phyloP scores from a whole-genome alignment of 2,329 filamentous ascomycete genomes.

The Plectosphaerella sp. region DNA sequence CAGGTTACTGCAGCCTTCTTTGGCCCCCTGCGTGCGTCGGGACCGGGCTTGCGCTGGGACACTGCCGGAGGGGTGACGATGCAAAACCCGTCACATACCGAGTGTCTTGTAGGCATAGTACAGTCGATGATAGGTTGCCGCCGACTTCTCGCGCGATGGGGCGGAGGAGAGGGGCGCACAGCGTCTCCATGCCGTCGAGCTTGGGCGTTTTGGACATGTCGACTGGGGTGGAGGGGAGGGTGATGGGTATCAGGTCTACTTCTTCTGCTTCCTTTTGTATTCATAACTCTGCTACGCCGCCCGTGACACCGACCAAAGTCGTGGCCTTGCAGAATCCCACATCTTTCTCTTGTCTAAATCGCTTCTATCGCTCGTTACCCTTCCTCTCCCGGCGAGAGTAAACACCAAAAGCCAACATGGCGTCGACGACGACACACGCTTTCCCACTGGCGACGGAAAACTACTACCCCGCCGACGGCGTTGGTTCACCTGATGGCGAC shows the following conservation, averaged over 20 bases:
- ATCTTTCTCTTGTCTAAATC: neutral
- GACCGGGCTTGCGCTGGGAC: neutral
- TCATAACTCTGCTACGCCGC: slow-evolving; percentile 6
- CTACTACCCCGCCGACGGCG: slow-evolving; percentile 22
- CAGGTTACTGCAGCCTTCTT: neutral
- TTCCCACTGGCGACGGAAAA: slow-evolving; percentile 41
- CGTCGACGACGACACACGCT: slow-evolving; percentile 26
- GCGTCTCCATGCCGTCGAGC: no score
- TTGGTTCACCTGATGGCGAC: slow-evolving; percentile 18
- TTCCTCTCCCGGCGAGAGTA: neutral
- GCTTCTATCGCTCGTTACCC: neutral
- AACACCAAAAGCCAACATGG: slow-evolving; percentile 24
- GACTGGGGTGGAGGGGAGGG: no score
- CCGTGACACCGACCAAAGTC: neutral
- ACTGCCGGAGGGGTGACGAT: neutral
- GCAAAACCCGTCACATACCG: neutral
- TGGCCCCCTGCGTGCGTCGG: no score
- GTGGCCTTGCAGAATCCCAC: neutral
- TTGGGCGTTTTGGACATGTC: no score
- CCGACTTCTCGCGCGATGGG: neutral
- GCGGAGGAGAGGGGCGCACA: neutral
- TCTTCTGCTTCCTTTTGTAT: slow-evolving; percentile 8
- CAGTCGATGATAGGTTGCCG: neutral
- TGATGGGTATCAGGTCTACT: slow-evolving; percentile 11
- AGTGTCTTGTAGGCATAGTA: neutral